Percentiles rank a stretch among this genome's conserved stretches.
Evolutionary conservation across 441 rosid species (phyloP).

Genomic region (Gossypium schwendimanii): DNA sequence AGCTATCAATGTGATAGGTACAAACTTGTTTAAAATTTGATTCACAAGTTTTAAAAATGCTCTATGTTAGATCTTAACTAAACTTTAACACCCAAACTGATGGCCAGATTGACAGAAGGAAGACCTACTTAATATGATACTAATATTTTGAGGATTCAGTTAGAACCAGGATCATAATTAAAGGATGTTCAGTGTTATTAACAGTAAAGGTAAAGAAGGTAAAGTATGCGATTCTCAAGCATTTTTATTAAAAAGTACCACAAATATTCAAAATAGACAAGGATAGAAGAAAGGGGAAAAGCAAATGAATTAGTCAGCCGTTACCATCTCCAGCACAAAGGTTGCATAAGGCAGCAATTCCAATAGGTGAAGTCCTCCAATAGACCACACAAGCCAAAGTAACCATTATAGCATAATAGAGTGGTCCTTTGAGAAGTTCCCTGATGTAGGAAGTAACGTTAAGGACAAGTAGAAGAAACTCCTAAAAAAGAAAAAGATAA

Average conservation of each 20-base stretch:
- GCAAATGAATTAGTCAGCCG: neutral
- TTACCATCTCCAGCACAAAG: constrained; percentile 93
- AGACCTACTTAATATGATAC: too few relatives aligned
- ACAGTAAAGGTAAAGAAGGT: too few relatives aligned
- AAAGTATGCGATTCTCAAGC: neutral
- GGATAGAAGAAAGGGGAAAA: neutral
- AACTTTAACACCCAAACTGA: too few relatives aligned
- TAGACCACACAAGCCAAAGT: constrained; percentile 49
- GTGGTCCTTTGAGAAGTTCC: constrained; percentile 80
- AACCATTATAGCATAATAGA: constrained; percentile 56
- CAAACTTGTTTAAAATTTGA: too few relatives aligned
- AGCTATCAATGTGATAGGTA: too few relatives aligned
- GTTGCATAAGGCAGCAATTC: constrained; percentile 66
- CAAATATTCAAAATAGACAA: neutral
- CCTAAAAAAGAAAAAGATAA: neutral
- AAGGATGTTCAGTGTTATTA: too few relatives aligned
- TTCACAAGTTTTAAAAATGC: too few relatives aligned
- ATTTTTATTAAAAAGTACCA: neutral
- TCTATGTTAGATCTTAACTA: too few relatives aligned
- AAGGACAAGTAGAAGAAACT: constrained; percentile 15
- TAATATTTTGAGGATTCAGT: too few relatives aligned
- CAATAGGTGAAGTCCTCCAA: constrained; percentile 75
- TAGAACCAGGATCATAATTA: too few relatives aligned
- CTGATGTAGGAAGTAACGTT: constrained; percentile 31
- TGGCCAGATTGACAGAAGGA: too few relatives aligned